Percentiles rank a stretch among this genome's conserved stretches.
phyloP scores from a whole-genome alignment of 192 early-diverging fungal species.

The Backusella tuberculispora region DNA sequence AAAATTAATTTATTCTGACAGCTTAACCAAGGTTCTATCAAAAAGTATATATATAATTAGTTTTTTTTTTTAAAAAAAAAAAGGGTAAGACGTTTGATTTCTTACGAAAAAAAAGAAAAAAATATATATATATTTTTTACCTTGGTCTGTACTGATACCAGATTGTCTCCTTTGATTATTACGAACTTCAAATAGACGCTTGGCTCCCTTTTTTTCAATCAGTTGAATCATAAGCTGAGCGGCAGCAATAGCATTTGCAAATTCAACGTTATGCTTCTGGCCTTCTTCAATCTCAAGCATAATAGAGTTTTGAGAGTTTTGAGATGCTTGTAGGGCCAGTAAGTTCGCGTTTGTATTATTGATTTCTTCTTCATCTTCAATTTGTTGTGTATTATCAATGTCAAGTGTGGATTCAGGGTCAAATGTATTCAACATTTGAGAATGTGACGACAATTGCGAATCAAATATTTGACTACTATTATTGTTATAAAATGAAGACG shows the following conservation, averaged over 20 bases:
- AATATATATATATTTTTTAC: not conserved
- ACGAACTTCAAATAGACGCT: slow-evolving; percentile 31
- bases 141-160: not conserved
- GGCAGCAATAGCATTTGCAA: slow-evolving; percentile 23
- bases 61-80: not conserved
- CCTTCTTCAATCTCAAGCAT: slow-evolving; percentile 7
- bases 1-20: slow-evolving; percentile 19
- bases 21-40: slow-evolving; percentile 28
- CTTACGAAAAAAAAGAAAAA: no score
- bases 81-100: no score
- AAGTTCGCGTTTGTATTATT: not conserved
- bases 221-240: slow-evolving; percentile 28
- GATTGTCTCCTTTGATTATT: slow-evolving; percentile 23
- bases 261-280: not conserved
- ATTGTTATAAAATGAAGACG: slow-evolving; percentile 14
- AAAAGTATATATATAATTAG: not conserved
- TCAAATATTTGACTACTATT: slow-evolving; percentile 22
- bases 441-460: slow-evolving; percentile 17
- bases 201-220: slow-evolving; percentile 34
- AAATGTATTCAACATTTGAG: slow-evolving; percentile 14
- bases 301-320: not conserved
- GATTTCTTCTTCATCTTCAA: slow-evolving; percentile 12
- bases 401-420: slow-evolving; percentile 35
- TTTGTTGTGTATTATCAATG: slow-evolving; percentile 26
- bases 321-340: not conserved